Conservation (phyloP, 768 basidiomycete species). For the Trametes meyenii region DNA sequence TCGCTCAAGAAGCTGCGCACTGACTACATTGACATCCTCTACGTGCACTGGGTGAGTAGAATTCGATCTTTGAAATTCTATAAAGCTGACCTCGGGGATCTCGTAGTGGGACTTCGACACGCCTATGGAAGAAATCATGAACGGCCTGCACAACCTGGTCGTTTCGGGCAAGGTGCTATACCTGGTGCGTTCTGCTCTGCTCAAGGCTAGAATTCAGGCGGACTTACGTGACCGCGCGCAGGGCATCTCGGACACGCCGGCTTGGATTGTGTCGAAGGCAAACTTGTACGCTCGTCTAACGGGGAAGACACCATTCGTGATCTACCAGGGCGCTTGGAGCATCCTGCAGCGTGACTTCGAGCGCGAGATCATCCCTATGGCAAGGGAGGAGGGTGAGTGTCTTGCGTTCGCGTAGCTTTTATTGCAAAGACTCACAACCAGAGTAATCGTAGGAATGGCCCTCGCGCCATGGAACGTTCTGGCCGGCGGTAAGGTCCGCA, state of each 20-base stretch:
- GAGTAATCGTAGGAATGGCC: background rate
- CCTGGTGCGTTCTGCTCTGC: slow-evolving; percentile 17
- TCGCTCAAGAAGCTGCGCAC: slow-evolving; percentile 53
- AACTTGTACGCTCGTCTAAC: slow-evolving; percentile 42
- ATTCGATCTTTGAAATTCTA: too few species aligned
- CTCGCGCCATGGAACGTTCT: slow-evolving; percentile 32
- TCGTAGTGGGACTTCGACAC: slow-evolving; percentile 54
- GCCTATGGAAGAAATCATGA: slow-evolving; percentile 56
- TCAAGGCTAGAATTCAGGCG: too few species aligned
- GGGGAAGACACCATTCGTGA: slow-evolving; percentile 37
- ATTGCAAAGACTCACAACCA: background rate
- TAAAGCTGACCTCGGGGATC: background rate
- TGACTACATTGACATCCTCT: slow-evolving; percentile 56
- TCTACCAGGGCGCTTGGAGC: slow-evolving; percentile 38
- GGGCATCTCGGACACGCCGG: slow-evolving; percentile 32
- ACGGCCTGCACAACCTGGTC: slow-evolving; percentile 50
- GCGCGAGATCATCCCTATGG: slow-evolving; percentile 41
- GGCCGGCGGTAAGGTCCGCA: slow-evolving; percentile 40
- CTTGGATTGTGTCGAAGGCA: slow-evolving; percentile 38
- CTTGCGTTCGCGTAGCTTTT: background rate
- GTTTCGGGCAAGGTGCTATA: slow-evolving; percentile 47
- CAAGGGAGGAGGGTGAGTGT: background rate
- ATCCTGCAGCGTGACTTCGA: slow-evolving; percentile 38
- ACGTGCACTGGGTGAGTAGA: slow-evolving; percentile 39
- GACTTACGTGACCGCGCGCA: background rate